phyloP scores from a whole-genome alignment of 1,284 basidiomycete genomes.

The Marasmius fiardii region DNA sequence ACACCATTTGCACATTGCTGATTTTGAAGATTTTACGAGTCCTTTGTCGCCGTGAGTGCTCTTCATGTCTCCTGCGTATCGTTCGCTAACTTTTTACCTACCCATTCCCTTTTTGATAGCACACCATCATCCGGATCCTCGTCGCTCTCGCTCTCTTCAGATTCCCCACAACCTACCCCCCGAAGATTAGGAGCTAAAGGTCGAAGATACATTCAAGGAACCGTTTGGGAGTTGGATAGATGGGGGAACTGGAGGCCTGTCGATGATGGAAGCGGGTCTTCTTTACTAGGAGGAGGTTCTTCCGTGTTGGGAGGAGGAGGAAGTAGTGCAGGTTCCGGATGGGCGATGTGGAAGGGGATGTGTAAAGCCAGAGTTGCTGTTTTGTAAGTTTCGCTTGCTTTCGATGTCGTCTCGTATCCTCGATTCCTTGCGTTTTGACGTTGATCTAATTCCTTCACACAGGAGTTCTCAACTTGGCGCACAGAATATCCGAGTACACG shows the following conservation, averaged over 20 bases:
- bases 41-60: background rate
- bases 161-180: background rate
- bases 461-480: background rate
- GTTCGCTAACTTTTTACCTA: background rate
- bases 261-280: background rate
- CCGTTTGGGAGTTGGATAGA: background rate
- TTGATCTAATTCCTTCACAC: background rate
- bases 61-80: background rate
- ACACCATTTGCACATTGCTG: too few relatives aligned
- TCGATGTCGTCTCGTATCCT: too few relatives aligned
- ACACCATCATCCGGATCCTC: background rate
- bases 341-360: conserved; percentile 1
- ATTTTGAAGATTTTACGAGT: background rate
- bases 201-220: background rate
- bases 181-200: background rate
- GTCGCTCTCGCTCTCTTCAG: background rate
- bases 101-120: background rate
- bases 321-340: background rate
- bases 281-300: background rate
- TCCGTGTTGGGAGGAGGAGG: background rate
- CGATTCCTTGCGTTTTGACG: background rate
- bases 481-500: background rate
- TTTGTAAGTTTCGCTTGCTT: background rate
- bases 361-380: background rate
- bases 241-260: background rate